These are phyloP conservation scores for Xylona heveae DNA, from an alignment of 495 filamentous ascomycete genomes.

Conservation along the genomic window DNA sequence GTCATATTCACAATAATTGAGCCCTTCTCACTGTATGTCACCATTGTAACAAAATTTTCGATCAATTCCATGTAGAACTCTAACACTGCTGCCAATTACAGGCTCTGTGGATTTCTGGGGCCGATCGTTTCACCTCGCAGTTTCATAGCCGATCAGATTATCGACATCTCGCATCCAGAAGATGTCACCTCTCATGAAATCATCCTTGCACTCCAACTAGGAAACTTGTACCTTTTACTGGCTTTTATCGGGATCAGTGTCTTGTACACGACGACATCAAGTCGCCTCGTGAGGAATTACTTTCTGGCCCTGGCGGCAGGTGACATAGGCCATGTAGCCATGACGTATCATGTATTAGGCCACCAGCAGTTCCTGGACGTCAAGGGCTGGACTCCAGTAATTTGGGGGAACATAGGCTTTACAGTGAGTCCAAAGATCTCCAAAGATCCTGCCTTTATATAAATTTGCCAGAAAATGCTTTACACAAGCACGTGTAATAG, in stretches of 20 bases:
- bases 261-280: too few relatives aligned
- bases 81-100: too few relatives aligned
- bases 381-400: constrained; percentile 40
- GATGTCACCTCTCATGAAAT: neutral
- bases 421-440: too few relatives aligned
- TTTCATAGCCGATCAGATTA: constrained; percentile 2
- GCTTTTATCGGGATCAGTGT: constrained; percentile 1
- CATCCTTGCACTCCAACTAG: constrained; percentile 4
- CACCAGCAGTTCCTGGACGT: constrained; percentile 28
- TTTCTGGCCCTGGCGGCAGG: constrained; percentile 40
- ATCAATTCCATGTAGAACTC: too few relatives aligned
- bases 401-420: constrained; percentile 51
- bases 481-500: too few relatives aligned
- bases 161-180: neutral
- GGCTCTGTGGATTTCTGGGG: neutral
- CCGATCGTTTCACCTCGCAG: neutral
- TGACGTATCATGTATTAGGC: constrained; percentile 37
- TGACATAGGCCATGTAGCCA: constrained; percentile 48
- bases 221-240: constrained; percentile 3
- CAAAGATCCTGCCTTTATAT: too few relatives aligned
- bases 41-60: too few relatives aligned
- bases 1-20: constrained; percentile 3
- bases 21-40: constrained; percentile 2
- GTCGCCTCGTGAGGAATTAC: too few relatives aligned
- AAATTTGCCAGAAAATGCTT: too few relatives aligned